Percentiles rank a stretch among this genome's conserved stretches.
These are phyloP conservation scores for Gloeophyllum trabeum DNA, from an alignment of 768 basidiomycete genomes.

Conservation along the genomic window DNA sequence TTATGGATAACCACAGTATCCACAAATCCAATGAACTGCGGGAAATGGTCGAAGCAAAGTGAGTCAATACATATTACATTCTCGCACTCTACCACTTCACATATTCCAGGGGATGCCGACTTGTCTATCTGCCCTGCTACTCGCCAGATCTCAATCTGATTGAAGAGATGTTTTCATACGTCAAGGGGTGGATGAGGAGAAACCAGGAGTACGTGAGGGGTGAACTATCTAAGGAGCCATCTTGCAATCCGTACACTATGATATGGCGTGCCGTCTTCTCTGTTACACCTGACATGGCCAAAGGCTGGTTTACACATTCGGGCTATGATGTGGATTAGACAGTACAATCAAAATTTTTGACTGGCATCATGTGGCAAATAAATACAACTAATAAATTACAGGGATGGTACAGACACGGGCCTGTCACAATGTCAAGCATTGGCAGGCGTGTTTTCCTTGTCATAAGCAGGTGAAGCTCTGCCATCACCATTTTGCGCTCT, in stretches of 20 bases:
- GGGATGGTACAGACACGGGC: too few relatives aligned
- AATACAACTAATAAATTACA: too few relatives aligned
- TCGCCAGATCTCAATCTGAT: conserved; percentile 28
- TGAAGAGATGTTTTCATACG: conserved; percentile 12
- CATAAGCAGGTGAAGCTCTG: too few relatives aligned
- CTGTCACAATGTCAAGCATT: too few relatives aligned
- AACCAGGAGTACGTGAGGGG: background rate
- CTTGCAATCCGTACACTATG: background rate
- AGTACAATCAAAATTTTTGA: too few relatives aligned
- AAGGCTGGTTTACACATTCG: background rate
- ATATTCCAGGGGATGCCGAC: background rate
- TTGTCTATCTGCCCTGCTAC: conserved; percentile 12
- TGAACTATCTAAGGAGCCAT: background rate
- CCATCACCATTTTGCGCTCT: background rate
- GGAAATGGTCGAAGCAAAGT: conserved; percentile 21
- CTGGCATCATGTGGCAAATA: too few relatives aligned
- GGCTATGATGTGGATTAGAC: background rate
- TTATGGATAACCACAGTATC: conserved; percentile 27
- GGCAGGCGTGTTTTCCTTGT: too few relatives aligned
- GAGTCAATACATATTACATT: conserved; percentile 1
- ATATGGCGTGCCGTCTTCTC: background rate
- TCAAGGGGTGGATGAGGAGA: background rate
- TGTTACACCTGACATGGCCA: background rate
- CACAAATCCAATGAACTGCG: conserved; percentile 18
- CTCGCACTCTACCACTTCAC: background rate